Conservation (phyloP, 108 stramenopile genomes). For the Pseudonitzschia delicatissima region DNA sequence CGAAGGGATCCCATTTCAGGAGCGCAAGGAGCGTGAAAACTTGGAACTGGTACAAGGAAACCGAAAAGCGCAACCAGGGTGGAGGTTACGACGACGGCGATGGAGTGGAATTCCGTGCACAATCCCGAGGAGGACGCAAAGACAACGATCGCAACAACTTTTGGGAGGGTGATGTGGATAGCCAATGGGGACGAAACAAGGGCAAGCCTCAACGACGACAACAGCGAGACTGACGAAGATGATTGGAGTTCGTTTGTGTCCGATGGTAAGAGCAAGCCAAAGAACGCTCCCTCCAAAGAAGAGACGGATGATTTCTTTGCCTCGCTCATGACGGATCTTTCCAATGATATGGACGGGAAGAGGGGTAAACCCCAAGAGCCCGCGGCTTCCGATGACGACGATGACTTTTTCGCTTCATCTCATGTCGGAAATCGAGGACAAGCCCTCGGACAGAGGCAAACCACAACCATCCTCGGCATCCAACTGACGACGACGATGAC, state of each 20-base stretch:
- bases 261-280: slow-evolving; percentile 13
- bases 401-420: slow-evolving; percentile 82
- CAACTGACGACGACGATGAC: slow-evolving; percentile 19
- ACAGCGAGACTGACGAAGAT: slow-evolving; percentile 19
- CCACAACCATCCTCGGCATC: background rate
- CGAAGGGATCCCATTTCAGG: slow-evolving; percentile 11
- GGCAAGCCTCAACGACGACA: slow-evolving; percentile 28
- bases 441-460: slow-evolving; percentile 9
- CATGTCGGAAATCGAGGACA: slow-evolving; percentile 53
- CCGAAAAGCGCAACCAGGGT: slow-evolving; percentile 44
- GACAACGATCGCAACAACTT: slow-evolving; percentile 7
- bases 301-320: slow-evolving; percentile 77
- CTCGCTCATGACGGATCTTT: slow-evolving; percentile 69
- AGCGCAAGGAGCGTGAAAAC: slow-evolving; percentile 56
- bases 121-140: background rate
- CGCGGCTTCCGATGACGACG: slow-evolving; percentile 28
- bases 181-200: slow-evolving; percentile 48
- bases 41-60: slow-evolving; percentile 77
- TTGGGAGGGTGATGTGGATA: slow-evolving; percentile 43
- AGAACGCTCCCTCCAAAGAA: slow-evolving; percentile 14
- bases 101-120: slow-evolving; percentile 8
- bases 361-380: background rate
- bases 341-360: slow-evolving; percentile 40
- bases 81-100: slow-evolving; percentile 25
- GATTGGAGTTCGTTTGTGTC: slow-evolving; percentile 55